Evolutionary conservation across 2,329 filamentous ascomycete species (phyloP), one percentile per base, ranked within the genome.

Genomic region (Xylariomycetidae sp.): DNA sequence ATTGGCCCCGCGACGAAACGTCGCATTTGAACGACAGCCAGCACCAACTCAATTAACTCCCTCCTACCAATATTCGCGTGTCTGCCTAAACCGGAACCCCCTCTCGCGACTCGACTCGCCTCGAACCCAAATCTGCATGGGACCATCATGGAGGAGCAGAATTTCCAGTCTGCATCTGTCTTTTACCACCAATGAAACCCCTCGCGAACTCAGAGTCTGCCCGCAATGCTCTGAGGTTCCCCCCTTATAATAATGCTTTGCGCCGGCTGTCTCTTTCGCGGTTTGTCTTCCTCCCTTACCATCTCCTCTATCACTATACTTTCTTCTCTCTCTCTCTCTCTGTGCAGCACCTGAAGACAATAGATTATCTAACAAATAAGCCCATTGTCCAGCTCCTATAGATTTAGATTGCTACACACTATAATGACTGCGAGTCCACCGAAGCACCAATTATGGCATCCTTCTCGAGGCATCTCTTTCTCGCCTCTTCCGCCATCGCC

Each of bases 401-500:
- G n/a, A n/a, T n/a, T n/a, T n/a, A n/a, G n/a, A n/a, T n/a, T n/a
- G n/a, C n/a, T n/a, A n/a, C n/a, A n/a, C n/a, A 22, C 23, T 37
- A 44, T 31, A 27, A 56, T 50, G 46, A 53, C 51, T 32, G 44
- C 49, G 12, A 50, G 50, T 20, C 49, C 51, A 4, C 36, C 52
- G 15, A 48, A 49, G 27, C 39, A 44, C 26, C 50, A 47, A 31
- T 26, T 58, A 49, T 61, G 58, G 58, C 50, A 60, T 20, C 56
- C 52, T 17, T 30, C 45, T 16, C 50, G 54, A 27, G 58, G 58
- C 12, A 58, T 61, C 33, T 49, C 48, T 2, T 61, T 61, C 25
- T 49, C 51, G 12, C 47, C 52, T 2, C 16, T 34, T 14, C 22
- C 38, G 17, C 39, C 36, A n/a, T 40, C 40, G 9, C 37, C 40